Percentiles rank a stretch among this genome's conserved stretches.
These are phyloP conservation scores for Mycena amicta DNA, from an alignment of 768 basidiomycete species.

Conservation along the genomic window DNA sequence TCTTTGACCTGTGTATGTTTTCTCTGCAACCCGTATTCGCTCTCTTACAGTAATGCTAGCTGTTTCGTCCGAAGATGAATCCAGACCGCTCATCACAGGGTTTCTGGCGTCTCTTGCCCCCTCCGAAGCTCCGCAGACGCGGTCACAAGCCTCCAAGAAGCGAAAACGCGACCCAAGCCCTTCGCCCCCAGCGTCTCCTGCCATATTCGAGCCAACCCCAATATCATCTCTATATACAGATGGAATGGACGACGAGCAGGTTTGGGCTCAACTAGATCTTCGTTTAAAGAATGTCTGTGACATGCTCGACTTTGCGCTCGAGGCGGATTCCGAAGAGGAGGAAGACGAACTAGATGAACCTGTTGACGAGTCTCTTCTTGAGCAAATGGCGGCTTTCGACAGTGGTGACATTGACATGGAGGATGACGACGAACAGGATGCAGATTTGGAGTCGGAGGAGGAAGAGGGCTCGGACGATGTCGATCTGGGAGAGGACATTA, in stretches of 20 bases:
- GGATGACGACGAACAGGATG: slow-evolving; percentile 36
- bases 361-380: slow-evolving; percentile 24
- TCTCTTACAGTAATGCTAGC: slow-evolving; percentile 42
- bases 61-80: slow-evolving; percentile 65
- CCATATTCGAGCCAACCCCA: slow-evolving; percentile 62
- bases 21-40: not conserved
- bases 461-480: slow-evolving; percentile 31
- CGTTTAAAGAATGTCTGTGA: slow-evolving; percentile 69
- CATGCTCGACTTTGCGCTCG: slow-evolving; percentile 66
- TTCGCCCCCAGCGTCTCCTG: slow-evolving; percentile 31
- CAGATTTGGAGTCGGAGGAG: slow-evolving; percentile 30
- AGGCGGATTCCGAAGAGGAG: slow-evolving; percentile 37
- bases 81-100: slow-evolving; percentile 62
- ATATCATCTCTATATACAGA: slow-evolving; percentile 73
- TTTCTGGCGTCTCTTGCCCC: slow-evolving; percentile 71
- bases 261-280: slow-evolving; percentile 95
- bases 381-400: slow-evolving; percentile 28
- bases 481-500: slow-evolving; percentile 28
- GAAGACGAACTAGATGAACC: slow-evolving; percentile 33
- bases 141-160: slow-evolving; percentile 60
- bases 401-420: slow-evolving; percentile 38
- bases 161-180: slow-evolving; percentile 44
- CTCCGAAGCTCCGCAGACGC: slow-evolving; percentile 71
- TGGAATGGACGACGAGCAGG: slow-evolving; percentile 80
- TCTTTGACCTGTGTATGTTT: slow-evolving; percentile 62